A percentile compares a stretch with the other conserved stretches of the same genome.
Evolutionary conservation across 2,329 filamentous ascomycete genomes (phyloP).

Genomic region (Emmonsiellopsis sp.): DNA sequence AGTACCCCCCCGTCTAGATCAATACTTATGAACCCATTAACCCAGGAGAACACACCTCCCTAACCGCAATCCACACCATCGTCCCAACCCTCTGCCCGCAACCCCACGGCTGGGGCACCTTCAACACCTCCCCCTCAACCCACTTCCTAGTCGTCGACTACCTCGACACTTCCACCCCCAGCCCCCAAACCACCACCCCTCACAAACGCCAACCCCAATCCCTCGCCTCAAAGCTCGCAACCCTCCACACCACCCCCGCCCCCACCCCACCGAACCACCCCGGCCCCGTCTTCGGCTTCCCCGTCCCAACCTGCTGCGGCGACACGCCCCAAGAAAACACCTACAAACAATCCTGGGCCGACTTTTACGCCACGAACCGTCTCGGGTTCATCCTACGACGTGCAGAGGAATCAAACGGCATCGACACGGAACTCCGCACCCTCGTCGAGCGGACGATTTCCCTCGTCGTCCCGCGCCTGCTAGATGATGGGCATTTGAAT

Average conservation of each 20-base stretch:
- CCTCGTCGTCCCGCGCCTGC: conserved; percentile 64
- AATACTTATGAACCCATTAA: background rate
- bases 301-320: conserved; percentile 76
- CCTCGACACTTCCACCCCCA: conserved; percentile 50
- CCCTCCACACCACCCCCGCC: conserved; percentile 66
- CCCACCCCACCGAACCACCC: conserved; percentile 46
- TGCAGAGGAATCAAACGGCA: conserved; percentile 53
- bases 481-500: conserved; percentile 59
- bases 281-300: conserved; percentile 69
- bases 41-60: conserved; percentile 69
- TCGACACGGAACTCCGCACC: conserved; percentile 51
- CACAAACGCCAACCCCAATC: conserved; percentile 41
- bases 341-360: conserved; percentile 65
- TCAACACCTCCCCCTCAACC: conserved; percentile 33
- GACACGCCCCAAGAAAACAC: conserved; percentile 72
- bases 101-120: conserved; percentile 60
- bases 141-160: conserved; percentile 67
- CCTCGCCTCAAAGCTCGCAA: conserved; percentile 68
- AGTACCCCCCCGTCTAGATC: background rate
- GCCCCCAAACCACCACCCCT: conserved; percentile 14
- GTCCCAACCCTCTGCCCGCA: conserved; percentile 69
- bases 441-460: conserved; percentile 57
- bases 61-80: conserved; percentile 67
- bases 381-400: conserved; percentile 55
- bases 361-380: conserved; percentile 74